Conservation (phyloP, 2,329 filamentous ascomycete genomes). For the Trichoderma aggressivum region DNA sequence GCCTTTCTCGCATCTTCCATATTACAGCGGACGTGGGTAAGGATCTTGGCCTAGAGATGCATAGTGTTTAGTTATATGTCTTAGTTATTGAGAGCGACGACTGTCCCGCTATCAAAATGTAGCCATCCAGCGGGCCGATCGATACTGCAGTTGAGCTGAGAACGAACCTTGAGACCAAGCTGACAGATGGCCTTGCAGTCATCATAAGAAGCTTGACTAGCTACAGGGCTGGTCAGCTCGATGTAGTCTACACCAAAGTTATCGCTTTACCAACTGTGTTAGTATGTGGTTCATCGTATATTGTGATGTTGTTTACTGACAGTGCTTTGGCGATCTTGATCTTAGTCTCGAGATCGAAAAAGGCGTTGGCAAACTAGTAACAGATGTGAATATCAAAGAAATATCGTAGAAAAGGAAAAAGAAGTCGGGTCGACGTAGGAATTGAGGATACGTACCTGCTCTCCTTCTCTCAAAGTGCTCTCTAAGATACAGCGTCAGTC, state of each 20-base stretch:
- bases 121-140: not conserved
- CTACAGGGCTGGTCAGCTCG: slow-evolving; percentile 81
- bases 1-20: not conserved
- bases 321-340: too few relatives aligned
- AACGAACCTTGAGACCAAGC: slow-evolving; percentile 66
- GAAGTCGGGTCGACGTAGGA: too few relatives aligned
- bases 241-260: slow-evolving; percentile 51
- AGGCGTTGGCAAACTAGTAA: too few relatives aligned
- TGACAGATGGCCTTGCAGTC: slow-evolving; percentile 94
- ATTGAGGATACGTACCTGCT: too few relatives aligned
- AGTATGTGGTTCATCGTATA: not conserved
- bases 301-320: too few relatives aligned
- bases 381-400: too few relatives aligned
- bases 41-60: not conserved
- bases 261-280: not conserved
- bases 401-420: too few relatives aligned
- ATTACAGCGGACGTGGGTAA: not conserved
- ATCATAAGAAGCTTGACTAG: slow-evolving; percentile 63
- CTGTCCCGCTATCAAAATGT: not conserved
- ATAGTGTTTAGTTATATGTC: not conserved
- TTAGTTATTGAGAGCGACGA: too few relatives aligned
- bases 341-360: too few relatives aligned
- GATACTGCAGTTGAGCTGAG: not conserved
- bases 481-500: too few relatives aligned
- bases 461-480: too few relatives aligned